Conservation (phyloP, 2,329 filamentous ascomycete genomes). For the Emericellopsis cladophorae region DNA sequence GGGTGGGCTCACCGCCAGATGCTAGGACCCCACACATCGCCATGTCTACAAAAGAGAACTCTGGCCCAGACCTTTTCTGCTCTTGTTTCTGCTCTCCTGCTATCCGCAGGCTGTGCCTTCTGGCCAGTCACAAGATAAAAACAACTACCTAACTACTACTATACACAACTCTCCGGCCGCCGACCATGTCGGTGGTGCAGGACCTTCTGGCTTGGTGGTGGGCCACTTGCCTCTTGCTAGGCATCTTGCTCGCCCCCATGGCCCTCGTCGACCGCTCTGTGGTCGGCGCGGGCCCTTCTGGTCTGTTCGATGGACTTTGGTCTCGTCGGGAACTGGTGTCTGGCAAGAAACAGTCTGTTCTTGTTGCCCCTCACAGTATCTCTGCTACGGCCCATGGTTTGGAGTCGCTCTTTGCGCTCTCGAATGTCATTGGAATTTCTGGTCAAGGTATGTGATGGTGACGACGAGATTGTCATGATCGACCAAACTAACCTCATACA, state of each 20-base stretch:
- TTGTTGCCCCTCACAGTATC: no score
- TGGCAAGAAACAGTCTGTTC: conserved; percentile 1
- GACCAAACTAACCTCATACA: no score
- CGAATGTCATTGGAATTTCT: no score
- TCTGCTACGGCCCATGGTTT: no score
- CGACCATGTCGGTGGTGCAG: background rate
- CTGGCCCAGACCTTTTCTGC: background rate
- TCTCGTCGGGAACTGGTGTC: background rate
- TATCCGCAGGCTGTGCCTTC: conserved; percentile 1
- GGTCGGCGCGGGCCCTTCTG: background rate
- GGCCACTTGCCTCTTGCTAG: conserved; percentile 2
- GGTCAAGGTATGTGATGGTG: no score
- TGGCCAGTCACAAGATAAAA: background rate
- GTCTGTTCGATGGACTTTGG: background rate
- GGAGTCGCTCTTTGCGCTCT: no score
- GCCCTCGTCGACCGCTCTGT: background rate
- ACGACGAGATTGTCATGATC: no score
- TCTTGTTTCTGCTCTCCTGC: conserved; percentile 1
- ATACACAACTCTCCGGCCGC: background rate
- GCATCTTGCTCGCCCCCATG: conserved; percentile 2
- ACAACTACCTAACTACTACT: background rate
- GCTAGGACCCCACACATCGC: background rate
- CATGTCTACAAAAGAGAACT: background rate
- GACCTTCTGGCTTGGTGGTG: conserved; percentile 1
- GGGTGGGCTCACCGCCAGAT: conserved; percentile 1